A percentile compares a stretch with the other conserved stretches of the same genome.
phyloP scores from a whole-genome alignment of 108 stramenopile genomes.

The Cyclotella cryptica region DNA sequence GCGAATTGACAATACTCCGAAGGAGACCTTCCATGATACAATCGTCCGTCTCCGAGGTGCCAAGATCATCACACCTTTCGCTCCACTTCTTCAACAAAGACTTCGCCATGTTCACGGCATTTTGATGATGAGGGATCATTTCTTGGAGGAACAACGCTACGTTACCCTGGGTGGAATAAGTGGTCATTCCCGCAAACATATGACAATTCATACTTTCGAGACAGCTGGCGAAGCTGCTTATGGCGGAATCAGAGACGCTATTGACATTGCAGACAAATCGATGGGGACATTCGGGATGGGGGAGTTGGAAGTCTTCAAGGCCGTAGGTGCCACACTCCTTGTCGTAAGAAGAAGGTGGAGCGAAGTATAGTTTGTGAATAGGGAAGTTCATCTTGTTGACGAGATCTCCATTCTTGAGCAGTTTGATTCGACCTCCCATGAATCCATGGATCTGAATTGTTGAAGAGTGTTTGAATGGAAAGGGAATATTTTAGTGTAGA shows the following conservation, averaged over 20 bases:
- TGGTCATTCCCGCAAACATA: conserved; percentile 81
- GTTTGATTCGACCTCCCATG: conserved; percentile 77
- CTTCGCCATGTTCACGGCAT: conserved; percentile 96
- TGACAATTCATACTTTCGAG: conserved; percentile 78
- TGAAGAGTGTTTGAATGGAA: background rate
- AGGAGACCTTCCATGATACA: conserved; percentile 67
- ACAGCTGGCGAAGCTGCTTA: conserved; percentile 53
- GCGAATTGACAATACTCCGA: conserved; percentile 69
- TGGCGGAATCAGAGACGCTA: background rate
- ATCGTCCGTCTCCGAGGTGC: conserved; percentile 34
- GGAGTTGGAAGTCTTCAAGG: conserved; percentile 60
- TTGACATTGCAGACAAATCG: conserved; percentile 61
- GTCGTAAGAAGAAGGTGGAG: conserved; percentile 58
- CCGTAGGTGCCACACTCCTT: conserved; percentile 77
- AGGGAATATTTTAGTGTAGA: conserved; percentile 1
- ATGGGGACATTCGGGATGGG: conserved; percentile 64
- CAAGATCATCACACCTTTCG: conserved; percentile 53
- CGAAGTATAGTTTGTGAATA: conserved; percentile 1
- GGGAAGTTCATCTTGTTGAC: conserved; percentile 23
- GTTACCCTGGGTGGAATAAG: conserved; percentile 25
- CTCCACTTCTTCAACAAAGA: conserved; percentile 56
- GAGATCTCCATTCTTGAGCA: conserved; percentile 53
- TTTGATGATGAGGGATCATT: conserved; percentile 95
- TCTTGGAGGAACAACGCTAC: conserved; percentile 77
- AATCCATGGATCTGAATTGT: conserved; percentile 64